Conservation (phyloP, 2,329 filamentous ascomycete species). For the Aspergillus proliferans region DNA sequence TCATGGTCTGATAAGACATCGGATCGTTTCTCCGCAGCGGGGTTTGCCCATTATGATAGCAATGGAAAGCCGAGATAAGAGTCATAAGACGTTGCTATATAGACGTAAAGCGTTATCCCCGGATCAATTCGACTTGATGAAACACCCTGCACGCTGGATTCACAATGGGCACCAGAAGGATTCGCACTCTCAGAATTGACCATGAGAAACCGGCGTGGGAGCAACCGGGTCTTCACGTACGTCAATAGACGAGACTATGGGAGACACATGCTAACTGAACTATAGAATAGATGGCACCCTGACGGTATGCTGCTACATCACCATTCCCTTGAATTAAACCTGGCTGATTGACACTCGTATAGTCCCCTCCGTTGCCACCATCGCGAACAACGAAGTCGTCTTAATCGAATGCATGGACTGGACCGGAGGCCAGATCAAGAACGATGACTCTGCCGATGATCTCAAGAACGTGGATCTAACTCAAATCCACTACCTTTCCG, state of each 20-base stretch:
- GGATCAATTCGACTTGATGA: not conserved
- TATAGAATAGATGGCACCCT: constrained; percentile 85
- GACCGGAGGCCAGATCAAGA: constrained; percentile 71
- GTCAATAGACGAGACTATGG: constrained; percentile 22
- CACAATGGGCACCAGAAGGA: constrained; percentile 37
- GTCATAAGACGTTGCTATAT: not conserved
- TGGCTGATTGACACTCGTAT: not conserved
- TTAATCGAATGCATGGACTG: constrained; percentile 92
- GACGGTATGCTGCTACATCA: constrained; percentile 55
- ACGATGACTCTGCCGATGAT: constrained; percentile 87
- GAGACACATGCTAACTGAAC: constrained; percentile 3
- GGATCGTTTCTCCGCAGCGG: not conserved
- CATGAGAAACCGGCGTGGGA: constrained; percentile 65
- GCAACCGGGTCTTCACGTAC: constrained; percentile 64
- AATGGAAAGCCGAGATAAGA: not conserved
- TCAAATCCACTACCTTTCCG: constrained; percentile 78
- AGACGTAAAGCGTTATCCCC: no score
- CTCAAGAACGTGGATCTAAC: constrained; percentile 78
- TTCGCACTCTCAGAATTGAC: constrained; percentile 68
- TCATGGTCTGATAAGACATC: not conserved
- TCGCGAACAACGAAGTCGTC: constrained; percentile 78
- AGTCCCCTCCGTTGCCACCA: constrained; percentile 69
- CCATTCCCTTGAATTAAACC: not conserved
- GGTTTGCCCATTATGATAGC: not conserved
- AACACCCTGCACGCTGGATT: not conserved